Evolutionary conservation across 23 red algal species (phyloP).

Genomic region (Agarophyton chilense): DNA sequence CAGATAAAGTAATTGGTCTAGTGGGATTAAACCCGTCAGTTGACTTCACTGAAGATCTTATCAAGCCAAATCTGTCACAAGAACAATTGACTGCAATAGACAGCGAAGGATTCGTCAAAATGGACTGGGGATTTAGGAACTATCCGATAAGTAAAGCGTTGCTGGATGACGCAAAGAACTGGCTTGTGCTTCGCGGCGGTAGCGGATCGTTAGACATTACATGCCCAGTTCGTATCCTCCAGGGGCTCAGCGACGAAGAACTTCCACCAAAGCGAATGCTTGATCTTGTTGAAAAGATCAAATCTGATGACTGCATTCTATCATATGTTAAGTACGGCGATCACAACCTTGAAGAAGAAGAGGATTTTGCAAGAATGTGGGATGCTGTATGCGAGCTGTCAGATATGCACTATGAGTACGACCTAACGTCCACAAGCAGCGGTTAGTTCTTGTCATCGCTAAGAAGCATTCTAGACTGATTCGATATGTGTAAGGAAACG

Average conservation of each 20-base stretch:
- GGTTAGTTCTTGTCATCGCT: constrained; percentile 44
- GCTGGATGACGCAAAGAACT: constrained; percentile 80
- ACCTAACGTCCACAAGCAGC: constrained; percentile 76
- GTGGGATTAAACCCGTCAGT: constrained; percentile 82
- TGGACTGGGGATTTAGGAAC: constrained; percentile 76
- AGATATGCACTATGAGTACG: constrained; percentile 87
- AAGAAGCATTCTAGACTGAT: neutral
- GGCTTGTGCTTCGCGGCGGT: constrained; percentile 81
- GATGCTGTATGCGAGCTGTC: constrained; percentile 79
- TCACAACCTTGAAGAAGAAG: constrained; percentile 91
- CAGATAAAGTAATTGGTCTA: constrained; percentile 75
- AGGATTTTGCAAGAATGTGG: constrained; percentile 86
- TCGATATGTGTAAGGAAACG: neutral
- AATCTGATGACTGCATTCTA: constrained; percentile 72
- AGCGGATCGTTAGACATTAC: constrained; percentile 56
- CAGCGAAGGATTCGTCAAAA: constrained; percentile 68
- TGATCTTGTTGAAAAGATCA: constrained; percentile 71
- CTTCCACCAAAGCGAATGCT: constrained; percentile 76
- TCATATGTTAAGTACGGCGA: constrained; percentile 86
- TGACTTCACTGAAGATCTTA: constrained; percentile 94
- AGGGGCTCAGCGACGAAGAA: constrained; percentile 97
- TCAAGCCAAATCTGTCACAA: constrained; percentile 58
- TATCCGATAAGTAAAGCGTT: constrained; percentile 92
- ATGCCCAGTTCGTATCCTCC: constrained; percentile 86
- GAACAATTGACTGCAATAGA: constrained; percentile 67